Evolutionary conservation across 2,329 filamentous ascomycete genomes (phyloP).

Genomic region (Apiospora sp.): DNA sequence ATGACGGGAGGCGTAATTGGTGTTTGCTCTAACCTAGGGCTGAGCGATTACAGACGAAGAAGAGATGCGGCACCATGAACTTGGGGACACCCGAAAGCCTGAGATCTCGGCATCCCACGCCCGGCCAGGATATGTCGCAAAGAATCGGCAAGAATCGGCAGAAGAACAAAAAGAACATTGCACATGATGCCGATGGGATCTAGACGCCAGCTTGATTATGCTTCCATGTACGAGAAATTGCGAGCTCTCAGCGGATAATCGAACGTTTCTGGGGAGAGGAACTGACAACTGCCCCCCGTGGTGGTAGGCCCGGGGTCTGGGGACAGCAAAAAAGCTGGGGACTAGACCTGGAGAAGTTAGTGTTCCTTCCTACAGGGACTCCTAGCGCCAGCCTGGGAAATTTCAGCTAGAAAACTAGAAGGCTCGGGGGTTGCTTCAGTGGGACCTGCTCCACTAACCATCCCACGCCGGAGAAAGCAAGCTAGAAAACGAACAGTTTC

Average conservation of each 20-base stretch:
- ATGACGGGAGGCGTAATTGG: conserved; percentile 4
- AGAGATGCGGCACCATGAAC: background rate
- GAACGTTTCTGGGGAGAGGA: conserved; percentile 13
- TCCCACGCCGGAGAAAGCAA: background rate
- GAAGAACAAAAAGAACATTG: background rate
- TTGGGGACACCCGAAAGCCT: background rate
- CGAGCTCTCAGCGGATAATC: conserved; percentile 4
- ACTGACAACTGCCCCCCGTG: background rate
- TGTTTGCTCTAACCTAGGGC: background rate
- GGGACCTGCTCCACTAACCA: background rate
- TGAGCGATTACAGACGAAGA: background rate
- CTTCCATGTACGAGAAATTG: background rate
- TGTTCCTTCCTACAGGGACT: conserved; percentile 1
- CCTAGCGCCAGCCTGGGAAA: conserved; percentile 11
- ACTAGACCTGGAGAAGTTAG: conserved; percentile 22
- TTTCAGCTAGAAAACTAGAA: conserved; percentile 9
- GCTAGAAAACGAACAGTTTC: conserved; percentile 13
- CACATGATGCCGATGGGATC: background rate
- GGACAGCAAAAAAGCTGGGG: background rate
- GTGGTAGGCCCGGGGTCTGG: background rate
- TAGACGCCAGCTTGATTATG: background rate
- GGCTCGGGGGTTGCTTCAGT: background rate
- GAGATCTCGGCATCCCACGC: background rate
- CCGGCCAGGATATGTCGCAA: background rate
- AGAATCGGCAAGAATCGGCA: conserved; percentile 7